Evolutionary conservation across 2,329 filamentous ascomycete species (phyloP).

Genomic region (Aureobasidium sp.): DNA sequence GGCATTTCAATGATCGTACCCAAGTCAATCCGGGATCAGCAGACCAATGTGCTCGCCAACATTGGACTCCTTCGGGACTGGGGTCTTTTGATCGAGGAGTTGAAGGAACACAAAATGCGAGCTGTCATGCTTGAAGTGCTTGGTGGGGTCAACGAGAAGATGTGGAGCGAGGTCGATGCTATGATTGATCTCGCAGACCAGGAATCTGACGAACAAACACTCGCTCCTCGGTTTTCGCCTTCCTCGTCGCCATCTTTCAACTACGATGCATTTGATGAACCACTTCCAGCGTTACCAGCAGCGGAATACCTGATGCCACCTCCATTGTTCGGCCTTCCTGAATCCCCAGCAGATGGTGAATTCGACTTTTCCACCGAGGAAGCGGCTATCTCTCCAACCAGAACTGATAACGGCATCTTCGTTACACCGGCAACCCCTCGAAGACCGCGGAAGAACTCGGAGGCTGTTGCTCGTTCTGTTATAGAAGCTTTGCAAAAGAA

Average conservation of each 20-base stretch:
- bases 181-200: conserved; percentile 76
- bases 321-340: background rate
- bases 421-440: conserved; percentile 11
- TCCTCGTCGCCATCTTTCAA: conserved; percentile 50
- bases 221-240: conserved; percentile 43
- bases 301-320: background rate
- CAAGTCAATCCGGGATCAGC: conserved; percentile 69
- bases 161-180: conserved; percentile 77
- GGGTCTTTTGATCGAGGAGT: conserved; percentile 70
- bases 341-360: background rate
- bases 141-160: conserved; percentile 47
- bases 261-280: conserved; percentile 49
- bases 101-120: conserved; percentile 67
- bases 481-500: conserved; percentile 49
- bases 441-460: conserved; percentile 46
- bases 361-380: background rate
- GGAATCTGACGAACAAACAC: conserved; percentile 49
- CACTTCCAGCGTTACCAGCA: conserved; percentile 15
- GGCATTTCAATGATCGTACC: conserved; percentile 60
- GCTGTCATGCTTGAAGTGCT: conserved; percentile 60
- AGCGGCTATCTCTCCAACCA: background rate
- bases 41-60: conserved; percentile 73
- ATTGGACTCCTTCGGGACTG: conserved; percentile 77
- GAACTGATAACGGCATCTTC: background rate
- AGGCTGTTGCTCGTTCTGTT: conserved; percentile 52